Percentiles rank a stretch among this genome's conserved stretches.
phyloP scores from a whole-genome alignment of 129 eudicot genomes.

The Pulicaria dysenterica region DNA sequence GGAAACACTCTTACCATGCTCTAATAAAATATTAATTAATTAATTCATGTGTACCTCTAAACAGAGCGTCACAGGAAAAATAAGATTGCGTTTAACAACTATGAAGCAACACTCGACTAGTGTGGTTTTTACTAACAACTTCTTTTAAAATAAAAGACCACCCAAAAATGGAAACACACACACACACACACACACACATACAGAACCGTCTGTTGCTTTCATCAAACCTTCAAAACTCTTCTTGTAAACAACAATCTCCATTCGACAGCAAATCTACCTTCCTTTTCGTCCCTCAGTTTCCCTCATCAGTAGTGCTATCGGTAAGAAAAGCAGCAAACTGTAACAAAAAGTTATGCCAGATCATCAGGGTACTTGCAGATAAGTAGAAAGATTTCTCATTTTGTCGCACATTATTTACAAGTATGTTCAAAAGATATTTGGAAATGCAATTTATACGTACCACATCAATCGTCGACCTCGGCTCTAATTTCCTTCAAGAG shows the following conservation, averaged over 20 bases:
- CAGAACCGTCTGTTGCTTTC: neutral
- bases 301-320: neutral
- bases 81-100: too few relatives aligned
- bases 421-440: neutral
- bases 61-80: too few relatives aligned
- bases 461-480: constrained; percentile 18
- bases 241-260: constrained; percentile 10
- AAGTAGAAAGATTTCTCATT: neutral
- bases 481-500: constrained; percentile 19
- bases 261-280: neutral
- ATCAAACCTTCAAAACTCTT: constrained; percentile 7
- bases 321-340: neutral
- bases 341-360: neutral
- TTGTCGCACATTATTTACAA: too few relatives aligned
- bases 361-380: neutral
- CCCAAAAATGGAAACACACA: too few relatives aligned
- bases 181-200: too few relatives aligned
- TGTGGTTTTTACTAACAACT: too few relatives aligned
- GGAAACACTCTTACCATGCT: too few relatives aligned
- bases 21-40: too few relatives aligned
- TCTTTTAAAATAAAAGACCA: too few relatives aligned
- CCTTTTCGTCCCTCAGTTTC: neutral
- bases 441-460: neutral
- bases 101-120: too few relatives aligned
- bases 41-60: too few relatives aligned